phyloP scores from a whole-genome alignment of 75 land plant species.

The Picea glauca region DNA sequence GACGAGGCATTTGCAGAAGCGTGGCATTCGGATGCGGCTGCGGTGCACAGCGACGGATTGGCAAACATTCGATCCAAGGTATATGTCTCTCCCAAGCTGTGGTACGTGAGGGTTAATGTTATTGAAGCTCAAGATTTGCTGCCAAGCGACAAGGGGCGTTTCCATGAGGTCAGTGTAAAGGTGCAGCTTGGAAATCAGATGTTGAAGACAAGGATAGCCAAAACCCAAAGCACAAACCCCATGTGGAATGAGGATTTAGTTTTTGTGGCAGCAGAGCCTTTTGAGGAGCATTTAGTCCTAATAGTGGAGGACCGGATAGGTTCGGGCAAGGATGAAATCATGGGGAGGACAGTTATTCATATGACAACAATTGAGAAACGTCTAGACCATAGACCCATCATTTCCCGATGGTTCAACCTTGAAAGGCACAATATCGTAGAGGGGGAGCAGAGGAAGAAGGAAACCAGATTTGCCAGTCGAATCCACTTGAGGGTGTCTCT shows the following conservation, averaged over 20 bases:
- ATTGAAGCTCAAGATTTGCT: conserved; percentile 59
- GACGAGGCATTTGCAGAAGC: conserved; percentile 60
- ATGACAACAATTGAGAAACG: conserved; percentile 29
- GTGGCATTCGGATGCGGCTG: conserved; percentile 54
- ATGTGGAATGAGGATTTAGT: conserved; percentile 72
- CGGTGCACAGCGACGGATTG: conserved; percentile 17
- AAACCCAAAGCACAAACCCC: conserved; percentile 29
- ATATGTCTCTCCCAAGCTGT: conserved; percentile 56
- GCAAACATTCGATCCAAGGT: conserved; percentile 40
- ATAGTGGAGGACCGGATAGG: conserved; percentile 50
- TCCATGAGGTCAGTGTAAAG: conserved; percentile 45
- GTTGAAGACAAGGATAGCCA: conserved; percentile 32
- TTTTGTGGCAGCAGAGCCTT: conserved; percentile 67
- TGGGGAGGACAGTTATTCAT: conserved; percentile 39
- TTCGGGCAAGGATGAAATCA: conserved; percentile 31
- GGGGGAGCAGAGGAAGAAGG: conserved; percentile 27
- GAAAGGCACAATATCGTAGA: conserved; percentile 33
- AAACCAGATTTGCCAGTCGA: conserved; percentile 36
- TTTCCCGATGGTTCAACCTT: conserved; percentile 40
- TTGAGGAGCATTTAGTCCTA: conserved; percentile 53
- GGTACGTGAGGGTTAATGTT: conserved; percentile 49
- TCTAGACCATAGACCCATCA: conserved; percentile 38
- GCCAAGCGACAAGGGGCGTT: conserved; percentile 25
- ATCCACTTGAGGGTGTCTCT: conserved; percentile 24
- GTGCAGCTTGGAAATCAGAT: conserved; percentile 52